Evolutionary conservation across 2,329 filamentous ascomycete species (phyloP).

Genomic region (Beauveria varroae): DNA sequence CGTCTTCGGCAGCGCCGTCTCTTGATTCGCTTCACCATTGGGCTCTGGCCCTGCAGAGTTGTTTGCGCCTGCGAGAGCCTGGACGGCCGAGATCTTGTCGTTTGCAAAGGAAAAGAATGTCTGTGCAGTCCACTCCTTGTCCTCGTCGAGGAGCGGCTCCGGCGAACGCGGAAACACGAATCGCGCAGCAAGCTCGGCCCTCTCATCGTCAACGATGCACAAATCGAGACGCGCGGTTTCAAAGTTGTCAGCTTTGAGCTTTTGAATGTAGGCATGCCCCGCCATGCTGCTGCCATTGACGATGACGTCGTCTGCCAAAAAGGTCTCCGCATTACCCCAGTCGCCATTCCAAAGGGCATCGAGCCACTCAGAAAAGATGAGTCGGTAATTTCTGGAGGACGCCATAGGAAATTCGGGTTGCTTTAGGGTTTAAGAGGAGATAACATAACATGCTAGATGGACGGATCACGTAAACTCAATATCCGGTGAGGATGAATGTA

Average conservation of each 20-base stretch:
- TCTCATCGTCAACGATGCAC: background rate
- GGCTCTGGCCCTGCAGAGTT: background rate
- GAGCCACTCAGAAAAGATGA: background rate
- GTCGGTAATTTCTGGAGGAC: background rate
- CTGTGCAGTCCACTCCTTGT: background rate
- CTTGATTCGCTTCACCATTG: background rate
- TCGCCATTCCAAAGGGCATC: background rate
- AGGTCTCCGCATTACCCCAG: background rate
- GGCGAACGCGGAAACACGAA: background rate
- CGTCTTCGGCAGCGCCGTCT: background rate
- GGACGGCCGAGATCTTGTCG: background rate
- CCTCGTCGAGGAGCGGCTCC: background rate
- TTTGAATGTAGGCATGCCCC: background rate
- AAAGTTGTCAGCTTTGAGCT: background rate
- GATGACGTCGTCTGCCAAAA: background rate
- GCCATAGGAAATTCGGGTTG: background rate
- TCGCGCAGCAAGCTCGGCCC: background rate
- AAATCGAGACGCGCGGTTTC: background rate
- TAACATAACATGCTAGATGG: background rate
- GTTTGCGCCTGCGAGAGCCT: background rate
- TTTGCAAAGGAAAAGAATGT: background rate
- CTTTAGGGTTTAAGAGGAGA: background rate
- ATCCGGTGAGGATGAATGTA: background rate
- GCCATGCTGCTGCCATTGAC: background rate
- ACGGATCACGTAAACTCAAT: no score